Conservation (phyloP, 148 eudicot species). For the Simmondsia chinensis region DNA sequence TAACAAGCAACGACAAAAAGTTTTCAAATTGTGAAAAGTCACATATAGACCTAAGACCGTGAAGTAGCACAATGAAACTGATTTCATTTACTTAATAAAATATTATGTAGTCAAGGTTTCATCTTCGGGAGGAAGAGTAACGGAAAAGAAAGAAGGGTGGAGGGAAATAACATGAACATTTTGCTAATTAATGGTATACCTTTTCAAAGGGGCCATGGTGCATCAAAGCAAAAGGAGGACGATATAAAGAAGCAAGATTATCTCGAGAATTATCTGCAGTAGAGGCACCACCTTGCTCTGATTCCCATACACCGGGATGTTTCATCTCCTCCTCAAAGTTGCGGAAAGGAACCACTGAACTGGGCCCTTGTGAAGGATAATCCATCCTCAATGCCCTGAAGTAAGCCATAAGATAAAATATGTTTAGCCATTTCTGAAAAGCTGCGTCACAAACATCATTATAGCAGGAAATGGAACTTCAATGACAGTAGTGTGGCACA, state of each 20-base stretch:
- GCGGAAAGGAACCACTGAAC: slow-evolving; percentile 73
- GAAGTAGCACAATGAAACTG: too few species aligned
- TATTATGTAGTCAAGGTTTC: too few species aligned
- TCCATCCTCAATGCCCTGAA: slow-evolving; percentile 39
- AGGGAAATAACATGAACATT: background rate
- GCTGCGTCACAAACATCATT: slow-evolving; percentile 8
- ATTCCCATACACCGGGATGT: slow-evolving; percentile 61
- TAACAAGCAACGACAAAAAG: too few species aligned
- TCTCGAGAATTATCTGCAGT: slow-evolving; percentile 49
- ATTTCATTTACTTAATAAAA: too few species aligned
- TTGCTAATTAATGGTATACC: slow-evolving; percentile 24
- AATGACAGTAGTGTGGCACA: too few species aligned
- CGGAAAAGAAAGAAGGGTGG: background rate
- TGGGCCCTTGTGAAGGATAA: slow-evolving; percentile 43
- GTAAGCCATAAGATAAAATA: slow-evolving; percentile 6
- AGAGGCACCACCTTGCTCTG: slow-evolving; percentile 64
- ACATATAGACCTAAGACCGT: too few species aligned
- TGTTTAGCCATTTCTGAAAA: too few species aligned
- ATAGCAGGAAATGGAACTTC: too few species aligned
- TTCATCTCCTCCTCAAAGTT: slow-evolving; percentile 86
- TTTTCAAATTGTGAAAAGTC: too few species aligned
- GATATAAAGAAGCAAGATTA: slow-evolving; percentile 86
- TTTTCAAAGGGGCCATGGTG: slow-evolving; percentile 79
- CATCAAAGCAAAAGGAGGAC: slow-evolving; percentile 90
- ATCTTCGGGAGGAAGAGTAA: background rate